Percentiles rank a stretch among this genome's conserved stretches.
phyloP scores from a whole-genome alignment of 805 yeast species.

The Ogataea zsoltii region DNA sequence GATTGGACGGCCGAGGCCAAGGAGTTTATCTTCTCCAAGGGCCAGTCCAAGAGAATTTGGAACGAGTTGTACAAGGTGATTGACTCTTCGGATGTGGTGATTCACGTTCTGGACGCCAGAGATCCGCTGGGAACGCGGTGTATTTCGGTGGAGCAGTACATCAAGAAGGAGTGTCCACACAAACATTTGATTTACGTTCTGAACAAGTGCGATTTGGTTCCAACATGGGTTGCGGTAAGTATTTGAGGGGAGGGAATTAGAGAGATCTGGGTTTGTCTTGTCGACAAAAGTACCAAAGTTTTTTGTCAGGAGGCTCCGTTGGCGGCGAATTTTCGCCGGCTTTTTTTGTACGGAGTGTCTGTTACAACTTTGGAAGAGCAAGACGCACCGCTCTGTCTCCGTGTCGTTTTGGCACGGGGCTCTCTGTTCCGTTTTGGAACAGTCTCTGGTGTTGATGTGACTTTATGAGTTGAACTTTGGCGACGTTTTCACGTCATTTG shows the following conservation, averaged over 20 bases:
- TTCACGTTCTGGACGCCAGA: conserved; percentile 95
- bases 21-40: conserved; percentile 93
- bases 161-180: conserved; percentile 92
- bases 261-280: conserved; percentile 11
- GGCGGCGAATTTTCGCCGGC: conserved; percentile 10
- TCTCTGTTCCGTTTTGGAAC: conserved; percentile 43
- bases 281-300: conserved; percentile 62
- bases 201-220: conserved; percentile 97
- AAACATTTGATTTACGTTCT: conserved; percentile 92
- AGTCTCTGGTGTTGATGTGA: conserved; percentile 44
- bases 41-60: conserved; percentile 98
- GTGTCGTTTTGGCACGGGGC: conserved; percentile 49
- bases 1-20: conserved; percentile 90
- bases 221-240: conserved; percentile 99
- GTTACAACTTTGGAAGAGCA: conserved; percentile 97
- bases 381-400: conserved; percentile 54
- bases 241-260: conserved; percentile 21
- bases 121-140: conserved; percentile 97
- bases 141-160: conserved; percentile 87
- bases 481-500: conserved; percentile 25
- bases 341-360: conserved; percentile 61
- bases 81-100: conserved; percentile 96
- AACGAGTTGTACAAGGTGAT: conserved; percentile 95
- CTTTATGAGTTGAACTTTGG: conserved; percentile 82
- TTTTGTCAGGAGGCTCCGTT: conserved; percentile 72